Base-by-base conservation (phyloP, 306 rosid species). In the Corylus avellana region DNA sequence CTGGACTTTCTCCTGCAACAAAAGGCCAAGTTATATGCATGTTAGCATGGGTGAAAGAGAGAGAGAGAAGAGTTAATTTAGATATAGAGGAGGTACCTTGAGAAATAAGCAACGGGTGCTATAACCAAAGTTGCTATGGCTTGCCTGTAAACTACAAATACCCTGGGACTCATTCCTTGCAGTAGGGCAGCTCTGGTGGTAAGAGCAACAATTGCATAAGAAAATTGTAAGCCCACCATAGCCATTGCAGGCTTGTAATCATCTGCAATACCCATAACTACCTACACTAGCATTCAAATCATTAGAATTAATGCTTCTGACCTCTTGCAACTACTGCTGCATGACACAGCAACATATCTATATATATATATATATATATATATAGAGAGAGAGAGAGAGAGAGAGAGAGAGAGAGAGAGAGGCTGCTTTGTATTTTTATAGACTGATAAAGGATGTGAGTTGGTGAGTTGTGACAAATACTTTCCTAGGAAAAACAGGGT, bases 161-260 rank as follows among this genome's bases (percentile, higher is more conserved):
- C 93, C 32, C 77, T 57, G 2, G 93, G 90, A n/a, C 78, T 91
- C 91, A 89, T 84, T 48, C 96, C 96, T 5, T 81, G 59, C 54
- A 89, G 32, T 3, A 91, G 61, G 46, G 82, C 86, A 4, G 69
- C 56, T 81, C 89, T 83, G 22, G 84, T 79, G 39, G 77, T 63
- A 9, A 91, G 83, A 54, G 82, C 56, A 66, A 79, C 44, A 8
- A 72, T 83, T 56, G 96, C 79, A 57, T 77, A 84, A 14, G 79
- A 50, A 59, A 83, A 77, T 58, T 91, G 91, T 74, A 87, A 54
- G 0, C 78, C 54, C 39, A 87, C 0, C 91, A 89, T 89, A 8
- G 84, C 91, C 75, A 89, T 48, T 62, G 63, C 66, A 22, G 92
- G 91, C 75, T 78, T 12, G 68, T 80, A 80, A 18, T 77, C 51